Evolutionary conservation across 352 stramenopile genomes (phyloP), one percentile per base, ranked within the genome.

Genomic region (Phytophthora pini): DNA sequence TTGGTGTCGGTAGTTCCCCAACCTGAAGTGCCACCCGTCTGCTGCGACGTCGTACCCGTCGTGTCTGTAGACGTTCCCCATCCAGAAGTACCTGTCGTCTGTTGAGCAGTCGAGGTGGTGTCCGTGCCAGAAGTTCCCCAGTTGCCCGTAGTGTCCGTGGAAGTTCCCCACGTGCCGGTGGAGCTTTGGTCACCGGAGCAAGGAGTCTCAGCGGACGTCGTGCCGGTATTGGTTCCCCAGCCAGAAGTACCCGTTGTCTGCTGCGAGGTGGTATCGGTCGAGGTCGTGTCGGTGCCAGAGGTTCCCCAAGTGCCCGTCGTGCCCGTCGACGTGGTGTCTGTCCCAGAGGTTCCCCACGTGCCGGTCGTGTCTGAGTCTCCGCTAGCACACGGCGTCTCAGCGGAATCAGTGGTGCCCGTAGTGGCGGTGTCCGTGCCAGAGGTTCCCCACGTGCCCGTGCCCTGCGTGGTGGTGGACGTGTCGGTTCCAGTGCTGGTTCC

Each of bases 131-230:
- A 43, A 11, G 15, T 43, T 9, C 38, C 38, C 38, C 38, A 43
- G 13, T 36, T 47, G 7, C 55, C 44, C 39, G 43, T 41, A 13
- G 34, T 56, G 13, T 7, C 48, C 31, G 43, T 51, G 12, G 53
- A 50, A 4, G 26, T 46, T 22, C 58, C 58, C 58, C 58, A 60
- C 8, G 27, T 59, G 2, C 53, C 43, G 5, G 55, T 66, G 8
- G 55, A 65, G 20, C 54, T 70, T 32, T 65, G 48, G 32, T 65
- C 62, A 5, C 56, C 49, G 13, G 55, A 65, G 55, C 62, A 70
- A 22, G 48, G 62, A 5, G 55, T 65, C 41, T 65, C 62, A 10
- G 41, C 48, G 0, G 55, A 61, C 4, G 49, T 54, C 29, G 52
- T 63, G 27, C 6, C 51, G 27, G 51, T 53, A 12, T 11, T 44